Conservation (phyloP, 441 rosid genomes). For the Syzygium malaccense region DNA sequence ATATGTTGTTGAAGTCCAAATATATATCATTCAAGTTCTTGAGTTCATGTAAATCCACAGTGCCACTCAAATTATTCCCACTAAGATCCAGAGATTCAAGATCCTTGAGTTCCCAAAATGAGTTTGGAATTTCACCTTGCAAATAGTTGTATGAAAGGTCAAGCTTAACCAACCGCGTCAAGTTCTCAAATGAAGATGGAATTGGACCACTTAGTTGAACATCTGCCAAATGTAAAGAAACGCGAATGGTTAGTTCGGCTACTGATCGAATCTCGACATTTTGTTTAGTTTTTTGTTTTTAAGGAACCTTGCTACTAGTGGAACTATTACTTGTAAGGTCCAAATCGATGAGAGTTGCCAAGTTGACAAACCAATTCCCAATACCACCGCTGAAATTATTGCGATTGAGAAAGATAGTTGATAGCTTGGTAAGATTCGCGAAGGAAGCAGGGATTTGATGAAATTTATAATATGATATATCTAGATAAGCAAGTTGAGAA, state of each 20-base stretch:
- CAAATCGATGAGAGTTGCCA: too few relatives aligned
- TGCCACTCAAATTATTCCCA: background rate
- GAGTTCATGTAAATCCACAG: background rate
- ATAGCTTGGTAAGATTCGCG: too few relatives aligned
- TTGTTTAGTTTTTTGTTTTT: too few relatives aligned
- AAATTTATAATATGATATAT: background rate
- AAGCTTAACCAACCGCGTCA: background rate
- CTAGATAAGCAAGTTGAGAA: background rate
- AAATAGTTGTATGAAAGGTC: background rate
- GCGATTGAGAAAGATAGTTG: too few relatives aligned
- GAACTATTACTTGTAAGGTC: background rate
- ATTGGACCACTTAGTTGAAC: background rate
- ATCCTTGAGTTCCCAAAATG: background rate
- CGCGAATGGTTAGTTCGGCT: background rate
- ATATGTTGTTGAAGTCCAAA: background rate
- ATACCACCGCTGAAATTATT: too few relatives aligned
- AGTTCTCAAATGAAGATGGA: background rate
- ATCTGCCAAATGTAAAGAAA: background rate
- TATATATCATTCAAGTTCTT: background rate
- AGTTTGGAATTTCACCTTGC: background rate
- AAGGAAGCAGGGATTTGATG: too few relatives aligned
- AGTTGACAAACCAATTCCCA: too few relatives aligned
- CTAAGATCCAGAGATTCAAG: fast-evolving
- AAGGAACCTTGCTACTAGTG: fast-evolving
- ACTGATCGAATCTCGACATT: too few relatives aligned